A percentile compares a stretch with the other conserved stretches of the same genome.
Evolutionary conservation across 768 basidiomycete species (phyloP).

Genomic region (Nevesoporus exiguus): DNA sequence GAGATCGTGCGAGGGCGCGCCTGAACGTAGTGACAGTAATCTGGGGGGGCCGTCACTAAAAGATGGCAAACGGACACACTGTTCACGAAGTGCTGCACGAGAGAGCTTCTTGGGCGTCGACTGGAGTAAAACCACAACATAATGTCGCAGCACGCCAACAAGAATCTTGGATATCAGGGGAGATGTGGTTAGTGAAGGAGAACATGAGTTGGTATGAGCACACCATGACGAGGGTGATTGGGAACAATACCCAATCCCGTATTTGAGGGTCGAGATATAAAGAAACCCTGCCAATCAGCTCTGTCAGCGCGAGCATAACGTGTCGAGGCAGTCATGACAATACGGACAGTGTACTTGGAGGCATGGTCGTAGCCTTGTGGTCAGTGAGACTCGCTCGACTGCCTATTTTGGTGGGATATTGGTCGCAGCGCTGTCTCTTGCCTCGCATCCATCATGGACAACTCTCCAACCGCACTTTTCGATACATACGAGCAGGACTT

Average conservation of each 20-base stretch:
- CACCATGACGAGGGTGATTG: conserved; percentile 97
- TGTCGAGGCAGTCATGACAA: conserved; percentile 1
- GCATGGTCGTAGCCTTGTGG: conserved; percentile 35
- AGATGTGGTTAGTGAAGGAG: conserved; percentile 4
- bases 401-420: conserved; percentile 23
- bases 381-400: conserved; percentile 11
- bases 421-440: conserved; percentile 17
- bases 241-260: conserved; percentile 91
- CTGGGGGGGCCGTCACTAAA: not conserved
- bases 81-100: conserved; percentile 81
- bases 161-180: conserved; percentile 58
- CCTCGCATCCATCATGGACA: conserved; percentile 55
- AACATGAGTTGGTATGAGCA: conserved; percentile 20
- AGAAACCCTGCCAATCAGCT: conserved; percentile 35
- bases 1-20: conserved; percentile 76
- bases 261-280: conserved; percentile 93
- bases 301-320: conserved; percentile 9
- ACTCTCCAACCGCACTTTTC: conserved; percentile 80
- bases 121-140: conserved; percentile 84
- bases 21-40: conserved; percentile 34
- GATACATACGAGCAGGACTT: conserved; percentile 94
- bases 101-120: conserved; percentile 78
- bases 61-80: conserved; percentile 53
- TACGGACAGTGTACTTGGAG: conserved; percentile 29
- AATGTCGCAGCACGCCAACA: conserved; percentile 89